Evolutionary conservation across 352 stramenopile genomes (phyloP), one percentile per base, ranked within the genome.

Genomic region (Albugo candida): DNA sequence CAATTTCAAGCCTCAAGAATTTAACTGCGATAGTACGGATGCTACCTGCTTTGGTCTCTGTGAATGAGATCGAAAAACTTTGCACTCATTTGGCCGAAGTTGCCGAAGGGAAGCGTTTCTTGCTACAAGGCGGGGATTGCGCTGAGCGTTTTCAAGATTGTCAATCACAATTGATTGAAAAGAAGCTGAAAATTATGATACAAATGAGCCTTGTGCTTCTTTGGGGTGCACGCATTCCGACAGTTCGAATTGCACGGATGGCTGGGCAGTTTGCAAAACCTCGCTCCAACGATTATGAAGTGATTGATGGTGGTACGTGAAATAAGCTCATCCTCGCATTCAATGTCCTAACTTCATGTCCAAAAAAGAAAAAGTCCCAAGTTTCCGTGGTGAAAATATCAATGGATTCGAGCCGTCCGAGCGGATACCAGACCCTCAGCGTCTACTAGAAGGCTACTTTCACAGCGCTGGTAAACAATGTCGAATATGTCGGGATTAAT

Each of bases 221-320:
- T 13, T 98, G 95, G 78, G 95, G 94, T 19, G 87, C 86, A 34
- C 74, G 85, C n/a, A 97, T 98, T 69, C 92, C 95, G 2, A 93
- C 97, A 5, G 92, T 98, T 20, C 96, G 78, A 35, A 81, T 98
- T 45, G 94, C 92, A 6, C 83, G 95, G 42, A 97, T 98, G 86
- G 95, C 95, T 1, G 95, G 95, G 13, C 95, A 99, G 69, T 99
- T 98, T 55, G 92, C 95, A 50, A 99, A 99, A 73, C 93, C 95
- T 10, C 77, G 95, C 20, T 96, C 78, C 35, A 95, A 91, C 52
- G 72, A 95, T 52, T 95, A 82, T 44, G 95, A 98, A 61, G 60
- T 92, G 19, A 72, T 95, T 36, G 81, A 98, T 49, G 94, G 92
- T 49, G 63, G 64, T 73, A 52, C 17, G n/a, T n/a, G n/a, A 55